Conservation (phyloP, 139 green algal species). For the Desmodesmus armatus region DNA sequence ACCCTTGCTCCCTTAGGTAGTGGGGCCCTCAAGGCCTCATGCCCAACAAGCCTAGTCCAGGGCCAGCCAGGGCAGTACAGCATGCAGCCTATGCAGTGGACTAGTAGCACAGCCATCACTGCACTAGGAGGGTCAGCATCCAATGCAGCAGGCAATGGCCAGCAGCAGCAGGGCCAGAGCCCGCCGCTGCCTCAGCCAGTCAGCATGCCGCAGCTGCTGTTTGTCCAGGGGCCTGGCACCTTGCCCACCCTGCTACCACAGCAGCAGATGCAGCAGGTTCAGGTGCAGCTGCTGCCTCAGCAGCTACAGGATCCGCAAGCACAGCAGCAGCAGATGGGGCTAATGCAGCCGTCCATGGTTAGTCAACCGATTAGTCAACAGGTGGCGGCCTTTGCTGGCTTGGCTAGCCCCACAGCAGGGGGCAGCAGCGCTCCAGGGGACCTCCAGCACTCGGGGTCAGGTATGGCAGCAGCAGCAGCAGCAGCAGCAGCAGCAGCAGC, state of each 20-base stretch:
- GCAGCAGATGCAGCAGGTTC: not conserved
- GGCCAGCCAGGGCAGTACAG: too few relatives aligned
- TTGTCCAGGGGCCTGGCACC: too few relatives aligned
- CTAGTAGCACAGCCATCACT: not conserved
- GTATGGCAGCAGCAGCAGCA: conserved; percentile 2
- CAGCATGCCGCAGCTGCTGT: not conserved
- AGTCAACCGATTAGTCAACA: not conserved
- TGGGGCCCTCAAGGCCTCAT: too few relatives aligned
- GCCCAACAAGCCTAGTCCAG: too few relatives aligned
- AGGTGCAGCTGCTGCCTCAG: not conserved
- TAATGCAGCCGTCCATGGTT: too few relatives aligned
- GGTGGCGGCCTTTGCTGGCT: not conserved
- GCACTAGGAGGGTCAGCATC: conserved; percentile 12
- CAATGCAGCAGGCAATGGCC: not conserved
- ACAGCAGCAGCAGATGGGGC: conserved; percentile 24
- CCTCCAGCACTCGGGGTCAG: not conserved
- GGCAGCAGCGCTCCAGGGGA: not conserved
- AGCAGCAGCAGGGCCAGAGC: not conserved
- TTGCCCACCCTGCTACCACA: too few relatives aligned
- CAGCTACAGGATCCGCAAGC: not conserved
- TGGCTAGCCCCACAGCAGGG: not conserved
- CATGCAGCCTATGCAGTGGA: too few relatives aligned
- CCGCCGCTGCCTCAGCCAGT: not conserved
- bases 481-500: not conserved
- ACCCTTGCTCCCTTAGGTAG: too few relatives aligned